Evolutionary conservation across 768 basidiomycete species (phyloP).

Genomic region (Ephemerocybe angulata): DNA sequence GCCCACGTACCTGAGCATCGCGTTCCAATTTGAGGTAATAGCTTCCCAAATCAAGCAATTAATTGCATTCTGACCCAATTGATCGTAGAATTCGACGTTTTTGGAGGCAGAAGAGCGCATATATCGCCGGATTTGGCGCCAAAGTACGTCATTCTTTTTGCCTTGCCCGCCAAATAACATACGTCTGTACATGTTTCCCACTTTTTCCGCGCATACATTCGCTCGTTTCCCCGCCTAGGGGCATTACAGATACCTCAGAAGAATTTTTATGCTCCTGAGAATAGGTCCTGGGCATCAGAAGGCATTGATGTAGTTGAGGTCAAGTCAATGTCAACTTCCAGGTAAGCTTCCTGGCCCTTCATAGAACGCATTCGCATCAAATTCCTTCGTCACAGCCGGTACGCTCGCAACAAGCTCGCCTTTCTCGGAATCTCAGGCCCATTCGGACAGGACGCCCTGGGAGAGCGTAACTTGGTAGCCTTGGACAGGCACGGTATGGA

Average conservation of each 20-base stretch:
- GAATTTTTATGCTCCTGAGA: too few species aligned
- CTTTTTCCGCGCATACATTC: too few species aligned
- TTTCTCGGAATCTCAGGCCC: too few species aligned
- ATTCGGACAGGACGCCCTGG: too few species aligned
- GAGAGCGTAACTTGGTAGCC: too few species aligned
- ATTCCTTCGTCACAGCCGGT: not conserved
- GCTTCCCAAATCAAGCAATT: constrained; percentile 27
- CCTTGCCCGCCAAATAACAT: not conserved
- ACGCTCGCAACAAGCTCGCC: not conserved
- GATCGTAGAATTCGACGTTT: constrained; percentile 8
- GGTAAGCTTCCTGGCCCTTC: not conserved
- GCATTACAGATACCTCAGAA: too few species aligned
- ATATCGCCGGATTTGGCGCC: constrained; percentile 15
- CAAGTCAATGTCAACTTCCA: constrained; percentile 11
- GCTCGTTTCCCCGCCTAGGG: too few species aligned
- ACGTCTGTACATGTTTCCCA: too few species aligned
- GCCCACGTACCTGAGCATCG: constrained; percentile 26
- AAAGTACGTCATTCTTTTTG: not conserved
- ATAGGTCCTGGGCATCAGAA: too few species aligned
- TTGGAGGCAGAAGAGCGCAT: constrained; percentile 16
- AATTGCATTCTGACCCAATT: constrained; percentile 9
- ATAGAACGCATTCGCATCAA: not conserved
- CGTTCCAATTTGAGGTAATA: constrained; percentile 30
- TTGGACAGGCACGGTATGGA: too few species aligned
- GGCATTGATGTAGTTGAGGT: constrained; percentile 8